Evolutionary conservation across 495 filamentous ascomycete species (phyloP).

Genomic region (Aspergillus ostianus): DNA sequence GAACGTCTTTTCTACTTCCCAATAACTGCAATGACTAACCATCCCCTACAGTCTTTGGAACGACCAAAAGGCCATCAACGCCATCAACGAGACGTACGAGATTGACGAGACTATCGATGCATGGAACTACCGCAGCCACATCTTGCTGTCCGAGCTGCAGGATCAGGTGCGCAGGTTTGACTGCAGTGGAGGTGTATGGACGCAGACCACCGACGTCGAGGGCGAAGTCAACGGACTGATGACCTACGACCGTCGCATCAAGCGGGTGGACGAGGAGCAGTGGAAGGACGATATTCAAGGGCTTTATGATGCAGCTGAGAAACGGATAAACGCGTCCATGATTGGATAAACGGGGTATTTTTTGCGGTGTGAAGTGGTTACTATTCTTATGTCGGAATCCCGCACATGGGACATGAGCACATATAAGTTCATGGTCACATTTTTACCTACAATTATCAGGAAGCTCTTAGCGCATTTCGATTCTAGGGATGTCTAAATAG

Average conservation of each 20-base stretch:
- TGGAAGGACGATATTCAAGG: slow-evolving; percentile 61
- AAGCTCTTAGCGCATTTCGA: background rate
- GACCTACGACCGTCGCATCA: slow-evolving; percentile 60
- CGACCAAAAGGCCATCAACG: slow-evolving; percentile 48
- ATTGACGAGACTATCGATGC: slow-evolving; percentile 53
- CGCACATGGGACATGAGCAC: background rate
- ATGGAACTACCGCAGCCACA: slow-evolving; percentile 63
- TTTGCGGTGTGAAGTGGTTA: too few species aligned
- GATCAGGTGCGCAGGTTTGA: slow-evolving; percentile 55
- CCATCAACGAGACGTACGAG: slow-evolving; percentile 66
- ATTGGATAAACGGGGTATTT: background rate
- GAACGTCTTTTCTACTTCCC: background rate
- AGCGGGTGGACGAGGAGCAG: slow-evolving; percentile 53
- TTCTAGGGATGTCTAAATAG: background rate
- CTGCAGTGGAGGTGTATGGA: slow-evolving; percentile 61
- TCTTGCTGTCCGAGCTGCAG: slow-evolving; percentile 51
- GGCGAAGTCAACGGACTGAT: slow-evolving; percentile 71
- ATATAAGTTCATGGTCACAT: background rate
- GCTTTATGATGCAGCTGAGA: slow-evolving; percentile 53
- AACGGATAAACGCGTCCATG: background rate
- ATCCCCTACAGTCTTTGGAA: slow-evolving; percentile 51
- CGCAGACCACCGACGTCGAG: slow-evolving; percentile 71
- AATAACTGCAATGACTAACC: background rate
- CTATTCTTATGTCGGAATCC: background rate
- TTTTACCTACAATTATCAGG: background rate